phyloP scores from a whole-genome alignment of 306 rosid genomes.

The Macrotyloma uniflorum region DNA sequence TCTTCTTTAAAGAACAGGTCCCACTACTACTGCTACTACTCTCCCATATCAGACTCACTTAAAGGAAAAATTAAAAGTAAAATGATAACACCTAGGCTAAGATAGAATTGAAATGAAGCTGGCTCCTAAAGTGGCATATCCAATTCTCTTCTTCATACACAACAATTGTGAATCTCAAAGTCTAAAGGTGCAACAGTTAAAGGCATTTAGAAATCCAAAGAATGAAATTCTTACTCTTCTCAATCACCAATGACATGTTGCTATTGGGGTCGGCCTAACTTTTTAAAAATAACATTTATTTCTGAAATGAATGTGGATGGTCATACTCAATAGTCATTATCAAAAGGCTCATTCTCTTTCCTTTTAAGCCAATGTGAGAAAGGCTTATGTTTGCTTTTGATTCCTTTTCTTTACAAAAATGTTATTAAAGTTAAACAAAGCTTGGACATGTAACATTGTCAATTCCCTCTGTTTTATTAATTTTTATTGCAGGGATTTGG shows the following conservation, averaged over 20 bases:
- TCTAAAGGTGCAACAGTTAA: slow-evolving; percentile 44
- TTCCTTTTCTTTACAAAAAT: slow-evolving; percentile 15
- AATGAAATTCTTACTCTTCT: slow-evolving; percentile 39
- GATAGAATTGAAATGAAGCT: slow-evolving; percentile 44
- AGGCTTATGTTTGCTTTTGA: slow-evolving; percentile 7
- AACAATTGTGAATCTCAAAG: slow-evolving; percentile 51
- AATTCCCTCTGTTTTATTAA: neutral
- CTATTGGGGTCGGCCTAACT: slow-evolving; percentile 46
- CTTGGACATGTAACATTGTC: neutral
- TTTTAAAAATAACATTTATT: slow-evolving; percentile 13
- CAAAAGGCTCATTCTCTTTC: slow-evolving; percentile 32
- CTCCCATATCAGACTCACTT: slow-evolving; percentile 45
- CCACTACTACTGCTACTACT: slow-evolving; percentile 17
- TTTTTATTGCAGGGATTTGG: neutral
- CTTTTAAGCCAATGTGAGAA: slow-evolving; percentile 32
- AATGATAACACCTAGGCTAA: slow-evolving; percentile 45
- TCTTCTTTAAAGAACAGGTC: slow-evolving; percentile 47
- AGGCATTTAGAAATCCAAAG: slow-evolving; percentile 36
- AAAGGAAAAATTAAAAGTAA: neutral
- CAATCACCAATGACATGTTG: slow-evolving; percentile 41
- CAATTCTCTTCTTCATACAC: slow-evolving; percentile 35
- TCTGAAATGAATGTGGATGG: slow-evolving; percentile 24
- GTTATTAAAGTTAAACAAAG: slow-evolving; percentile 1
- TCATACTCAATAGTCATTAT: slow-evolving; percentile 24
- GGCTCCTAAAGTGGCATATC: slow-evolving; percentile 52